Evolutionary conservation across 768 basidiomycete species (phyloP).

Genomic region (Austroboletus festivus): DNA sequence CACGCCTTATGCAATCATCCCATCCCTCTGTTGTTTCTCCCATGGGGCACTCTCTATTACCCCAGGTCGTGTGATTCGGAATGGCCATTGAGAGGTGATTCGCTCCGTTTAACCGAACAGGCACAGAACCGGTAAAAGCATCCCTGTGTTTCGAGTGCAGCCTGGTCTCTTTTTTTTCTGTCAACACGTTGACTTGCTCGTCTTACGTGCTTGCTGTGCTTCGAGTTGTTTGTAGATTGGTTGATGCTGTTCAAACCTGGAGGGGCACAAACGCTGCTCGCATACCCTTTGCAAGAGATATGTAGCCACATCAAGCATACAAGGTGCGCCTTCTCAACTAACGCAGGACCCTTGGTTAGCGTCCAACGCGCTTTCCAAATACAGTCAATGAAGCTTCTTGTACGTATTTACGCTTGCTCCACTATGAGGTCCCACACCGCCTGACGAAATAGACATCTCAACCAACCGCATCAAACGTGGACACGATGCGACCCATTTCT

Average conservation of each 20-base stretch:
- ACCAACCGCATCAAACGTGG: constrained; percentile 12
- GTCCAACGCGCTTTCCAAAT: constrained; percentile 20
- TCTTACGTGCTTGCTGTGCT: too few species aligned
- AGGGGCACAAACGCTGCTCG: too few species aligned
- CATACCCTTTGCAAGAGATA: too few species aligned
- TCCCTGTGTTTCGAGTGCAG: constrained; percentile 3
- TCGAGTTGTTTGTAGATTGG: background rate
- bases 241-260: background rate
- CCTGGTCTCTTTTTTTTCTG: constrained; percentile 9
- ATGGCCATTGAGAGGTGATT: constrained; percentile 7
- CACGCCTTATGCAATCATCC: constrained; percentile 5
- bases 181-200: constrained; percentile 2
- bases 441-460: constrained; percentile 15
- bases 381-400: constrained; percentile 9
- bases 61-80: constrained; percentile 30
- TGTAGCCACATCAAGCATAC: background rate
- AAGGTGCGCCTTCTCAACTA: constrained; percentile 6
- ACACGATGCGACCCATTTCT: constrained; percentile 8
- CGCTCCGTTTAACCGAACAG: constrained; percentile 2
- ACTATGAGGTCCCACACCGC: constrained; percentile 18
- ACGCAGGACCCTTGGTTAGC: constrained; percentile 9
- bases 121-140: background rate
- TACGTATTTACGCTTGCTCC: constrained; percentile 26
- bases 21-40: constrained; percentile 15
- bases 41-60: constrained; percentile 28